phyloP scores from a whole-genome alignment of 192 early-diverging fungal species.

The Backusella sp. region DNA sequence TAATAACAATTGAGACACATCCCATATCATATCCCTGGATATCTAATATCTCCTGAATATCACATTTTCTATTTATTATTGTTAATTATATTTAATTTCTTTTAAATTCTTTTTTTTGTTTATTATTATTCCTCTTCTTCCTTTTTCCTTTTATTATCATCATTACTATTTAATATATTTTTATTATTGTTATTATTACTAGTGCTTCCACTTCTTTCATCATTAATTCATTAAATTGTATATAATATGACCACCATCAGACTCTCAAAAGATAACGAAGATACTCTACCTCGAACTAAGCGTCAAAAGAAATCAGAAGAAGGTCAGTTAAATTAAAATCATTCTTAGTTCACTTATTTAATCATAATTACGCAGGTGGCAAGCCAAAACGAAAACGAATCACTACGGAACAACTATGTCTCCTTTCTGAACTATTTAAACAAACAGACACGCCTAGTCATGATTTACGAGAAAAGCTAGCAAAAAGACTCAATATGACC shows the following conservation, averaged over 20 bases:
- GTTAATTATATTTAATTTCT: neutral
- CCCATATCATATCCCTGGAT: neutral
- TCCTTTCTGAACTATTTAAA: slow-evolving; percentile 67
- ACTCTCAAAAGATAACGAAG: neutral
- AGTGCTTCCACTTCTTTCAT: neutral
- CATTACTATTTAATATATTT: neutral
- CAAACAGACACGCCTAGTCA: slow-evolving; percentile 75
- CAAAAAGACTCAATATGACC: slow-evolving; percentile 74
- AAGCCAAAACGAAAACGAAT: slow-evolving; percentile 79
- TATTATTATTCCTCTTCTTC: neutral
- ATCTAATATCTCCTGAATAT: slow-evolving; percentile 11
- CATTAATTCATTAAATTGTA: neutral
- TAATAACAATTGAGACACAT: neutral
- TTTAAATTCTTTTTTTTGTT: neutral
- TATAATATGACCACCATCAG: neutral
- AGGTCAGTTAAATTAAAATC: neutral
- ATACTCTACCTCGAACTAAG: neutral
- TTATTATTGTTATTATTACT: neutral
- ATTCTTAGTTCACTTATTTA: neutral
- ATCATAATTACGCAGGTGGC: neutral
- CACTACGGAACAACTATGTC: slow-evolving; percentile 68
- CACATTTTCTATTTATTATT: slow-evolving; percentile 6
- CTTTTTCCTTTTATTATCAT: neutral
- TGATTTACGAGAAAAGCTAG: slow-evolving; percentile 71
- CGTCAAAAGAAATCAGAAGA: slow-evolving; percentile 17